phyloP scores from a whole-genome alignment of 768 basidiomycete species.

The Dendrothele bispora region DNA sequence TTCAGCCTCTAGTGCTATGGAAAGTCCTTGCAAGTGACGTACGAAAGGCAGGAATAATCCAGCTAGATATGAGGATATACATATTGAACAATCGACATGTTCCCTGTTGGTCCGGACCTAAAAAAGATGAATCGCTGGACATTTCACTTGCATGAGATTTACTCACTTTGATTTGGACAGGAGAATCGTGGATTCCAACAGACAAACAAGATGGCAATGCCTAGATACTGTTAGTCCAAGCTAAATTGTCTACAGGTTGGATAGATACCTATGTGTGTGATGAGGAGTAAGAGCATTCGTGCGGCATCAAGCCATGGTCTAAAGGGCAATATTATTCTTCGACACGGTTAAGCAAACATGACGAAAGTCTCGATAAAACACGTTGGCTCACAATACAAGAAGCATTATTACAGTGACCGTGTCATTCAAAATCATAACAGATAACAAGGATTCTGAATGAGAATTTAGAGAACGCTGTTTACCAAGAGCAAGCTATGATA shows the following conservation, averaged over 20 bases:
- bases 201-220: slow-evolving; percentile 42
- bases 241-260: neutral
- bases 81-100: slow-evolving; percentile 49
- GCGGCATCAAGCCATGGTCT: slow-evolving; percentile 55
- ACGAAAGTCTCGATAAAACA: slow-evolving; percentile 8
- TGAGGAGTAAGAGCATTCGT: slow-evolving; percentile 44
- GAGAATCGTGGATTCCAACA: slow-evolving; percentile 40
- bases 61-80: slow-evolving; percentile 50
- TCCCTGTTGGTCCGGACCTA: slow-evolving; percentile 39
- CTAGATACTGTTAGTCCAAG: slow-evolving; percentile 22
- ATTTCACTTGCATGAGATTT: neutral
- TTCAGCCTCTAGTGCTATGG: slow-evolving; percentile 9
- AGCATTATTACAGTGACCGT: slow-evolving; percentile 38
- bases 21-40: slow-evolving; percentile 21
- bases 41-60: slow-evolving; percentile 56
- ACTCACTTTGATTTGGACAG: slow-evolving; percentile 44
- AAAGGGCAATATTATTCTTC: slow-evolving; percentile 47
- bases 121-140: neutral
- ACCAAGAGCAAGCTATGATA: slow-evolving; percentile 1
- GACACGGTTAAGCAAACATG: neutral
- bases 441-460: slow-evolving; percentile 42
- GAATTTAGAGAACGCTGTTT: neutral
- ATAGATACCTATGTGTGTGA: slow-evolving; percentile 43
- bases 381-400: slow-evolving; percentile 39
- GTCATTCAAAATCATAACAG: slow-evolving; percentile 42